Evolutionary conservation across 2,329 filamentous ascomycete genomes (phyloP), one percentile per base, ranked within the genome.

Genomic region (Sporothrix inflata): DNA sequence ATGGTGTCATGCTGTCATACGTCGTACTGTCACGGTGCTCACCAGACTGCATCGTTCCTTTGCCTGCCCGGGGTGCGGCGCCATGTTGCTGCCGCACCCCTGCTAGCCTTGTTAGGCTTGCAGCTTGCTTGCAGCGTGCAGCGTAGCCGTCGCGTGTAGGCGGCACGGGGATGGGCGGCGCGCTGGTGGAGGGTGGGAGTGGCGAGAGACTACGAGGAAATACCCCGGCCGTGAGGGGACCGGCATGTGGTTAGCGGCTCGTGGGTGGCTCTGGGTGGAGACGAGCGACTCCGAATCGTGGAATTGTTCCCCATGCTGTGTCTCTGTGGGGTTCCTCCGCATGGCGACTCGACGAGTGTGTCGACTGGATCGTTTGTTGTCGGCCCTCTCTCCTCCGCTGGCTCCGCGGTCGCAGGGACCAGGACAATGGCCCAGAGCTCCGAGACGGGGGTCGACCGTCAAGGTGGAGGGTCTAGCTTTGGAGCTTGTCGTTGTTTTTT

Each of bases 121-220:
- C 47, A 49, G 16, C 27, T n/a, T n/a, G n/a, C n/a, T n/a, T n/a
- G n/a, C n/a, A n/a, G n/a, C n/a, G n/a, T n/a, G n/a, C n/a, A 67
- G 65, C 24, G 47, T 68, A 68, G 65, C 45, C 49, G 34, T 42
- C 67, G 67, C 40, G 67, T 70, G 67, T 70, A 34, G 67, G 53
- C 67, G 67, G 67, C 67, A 70, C 53, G 67, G 67, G 67, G 51
- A 27, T 11, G 16, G 67, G 51, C 67, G 67, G 67, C 67, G 40
- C 67, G 67, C 51, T 40, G 19, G n/a, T 19, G n/a, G 21, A 9
- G 34, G 45, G 12, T 27, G 24, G 21, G 40, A 47, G 12, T 24
- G 21, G 14, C 24, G 27, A 51, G n/a, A 8, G 8, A 51, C 21
- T 8, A 55, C 24, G 27, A 30, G 53, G 12, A 34, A 57, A 57